These are phyloP conservation scores for Xylaria arbuscula DNA, from an alignment of 2,329 filamentous ascomycete species.

Conservation along the genomic window DNA sequence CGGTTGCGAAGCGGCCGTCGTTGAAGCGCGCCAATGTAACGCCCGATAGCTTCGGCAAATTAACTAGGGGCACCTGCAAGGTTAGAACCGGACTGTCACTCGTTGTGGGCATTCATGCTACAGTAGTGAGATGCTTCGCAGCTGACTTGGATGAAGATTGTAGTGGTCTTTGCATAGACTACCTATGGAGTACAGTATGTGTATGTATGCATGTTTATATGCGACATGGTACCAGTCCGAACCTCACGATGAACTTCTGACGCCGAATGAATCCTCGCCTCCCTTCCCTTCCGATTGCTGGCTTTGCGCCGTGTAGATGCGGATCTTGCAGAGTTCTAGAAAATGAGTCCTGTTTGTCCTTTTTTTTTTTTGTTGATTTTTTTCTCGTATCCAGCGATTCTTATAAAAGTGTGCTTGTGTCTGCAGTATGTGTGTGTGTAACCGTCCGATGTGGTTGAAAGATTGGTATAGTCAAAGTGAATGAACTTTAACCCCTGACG, in stretches of 20 bases:
- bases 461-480: conserved; percentile 18
- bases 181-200: neutral
- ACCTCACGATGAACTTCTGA: neutral
- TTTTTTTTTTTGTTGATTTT: neutral
- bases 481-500: conserved; percentile 19
- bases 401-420: neutral
- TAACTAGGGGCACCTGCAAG: neutral
- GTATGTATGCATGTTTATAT: neutral
- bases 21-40: neutral
- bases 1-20: neutral
- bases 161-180: neutral
- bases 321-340: neutral
- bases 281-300: neutral
- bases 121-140: neutral
- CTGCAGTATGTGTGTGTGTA: neutral
- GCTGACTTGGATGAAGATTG: neutral
- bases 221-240: neutral
- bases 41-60: neutral
- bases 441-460: neutral
- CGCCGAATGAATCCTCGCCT: neutral
- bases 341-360: neutral
- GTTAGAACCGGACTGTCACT: neutral
- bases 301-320: conserved; percentile 1
- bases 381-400: neutral
- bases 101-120: neutral